These are phyloP conservation scores for Phaeomoniella chlamydospora DNA, from an alignment of 2,329 filamentous ascomycete genomes.

Conservation along the genomic window DNA sequence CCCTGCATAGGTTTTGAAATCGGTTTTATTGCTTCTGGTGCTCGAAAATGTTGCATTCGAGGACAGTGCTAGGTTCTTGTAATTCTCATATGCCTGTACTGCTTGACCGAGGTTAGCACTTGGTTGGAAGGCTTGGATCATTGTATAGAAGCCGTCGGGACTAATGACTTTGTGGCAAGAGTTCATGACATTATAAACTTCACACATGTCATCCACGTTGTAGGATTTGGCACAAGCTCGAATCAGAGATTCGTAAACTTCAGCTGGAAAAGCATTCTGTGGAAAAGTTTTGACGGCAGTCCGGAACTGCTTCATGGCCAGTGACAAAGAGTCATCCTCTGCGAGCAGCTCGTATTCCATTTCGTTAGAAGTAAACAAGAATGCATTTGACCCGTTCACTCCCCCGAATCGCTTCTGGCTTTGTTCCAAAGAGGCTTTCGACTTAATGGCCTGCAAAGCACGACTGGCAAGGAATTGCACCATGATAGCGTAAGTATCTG, in stretches of 20 bases:
- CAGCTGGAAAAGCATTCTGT: conserved; percentile 54
- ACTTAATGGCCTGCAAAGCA: conserved; percentile 60
- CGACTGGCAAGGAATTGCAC: conserved; percentile 69
- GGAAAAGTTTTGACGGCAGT: conserved; percentile 51
- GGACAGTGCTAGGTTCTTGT: conserved; percentile 74
- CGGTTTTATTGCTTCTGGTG: conserved; percentile 55
- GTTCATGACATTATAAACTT: conserved; percentile 87
- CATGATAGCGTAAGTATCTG: conserved; percentile 75
- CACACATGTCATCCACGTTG: conserved; percentile 75
- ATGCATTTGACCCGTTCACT: conserved; percentile 68
- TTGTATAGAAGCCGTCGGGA: conserved; percentile 72
- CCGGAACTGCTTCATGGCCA: conserved; percentile 76
- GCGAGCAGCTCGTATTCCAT: conserved; percentile 72
- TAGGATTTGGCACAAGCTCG: conserved; percentile 74
- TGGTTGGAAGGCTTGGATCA: conserved; percentile 87
- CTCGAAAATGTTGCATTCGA: conserved; percentile 57
- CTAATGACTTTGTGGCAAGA: conserved; percentile 46
- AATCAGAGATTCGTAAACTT: conserved; percentile 76
- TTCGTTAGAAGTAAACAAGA: conserved; percentile 80
- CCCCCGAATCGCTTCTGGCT: conserved; percentile 75
- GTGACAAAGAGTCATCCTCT: conserved; percentile 74
- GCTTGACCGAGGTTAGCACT: conserved; percentile 72
- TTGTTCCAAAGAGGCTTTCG: conserved; percentile 62
- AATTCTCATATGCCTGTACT: conserved; percentile 91
- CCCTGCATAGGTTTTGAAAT: conserved; percentile 79